These are phyloP conservation scores for Schizopora paradoxa DNA, from an alignment of 1,284 basidiomycete genomes.

Conservation along the genomic window DNA sequence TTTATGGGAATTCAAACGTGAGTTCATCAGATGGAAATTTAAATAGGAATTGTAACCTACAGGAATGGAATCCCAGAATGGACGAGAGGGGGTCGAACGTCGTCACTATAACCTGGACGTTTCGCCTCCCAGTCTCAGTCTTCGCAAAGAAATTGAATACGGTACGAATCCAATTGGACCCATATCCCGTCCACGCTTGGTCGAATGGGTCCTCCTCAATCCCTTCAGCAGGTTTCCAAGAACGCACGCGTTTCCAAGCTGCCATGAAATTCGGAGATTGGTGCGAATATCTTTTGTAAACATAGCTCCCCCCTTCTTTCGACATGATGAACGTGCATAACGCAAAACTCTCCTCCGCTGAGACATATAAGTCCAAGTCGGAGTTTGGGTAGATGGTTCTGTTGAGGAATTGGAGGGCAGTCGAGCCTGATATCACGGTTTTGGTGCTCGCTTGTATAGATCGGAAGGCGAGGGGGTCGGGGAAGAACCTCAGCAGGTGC, in stretches of 20 bases:
- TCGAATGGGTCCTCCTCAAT: background rate
- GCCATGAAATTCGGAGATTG: background rate
- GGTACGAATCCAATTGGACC: no score
- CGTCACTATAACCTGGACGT: background rate
- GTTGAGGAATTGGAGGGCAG: background rate
- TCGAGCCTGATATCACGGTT: background rate
- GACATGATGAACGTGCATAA: background rate
- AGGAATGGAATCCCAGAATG: background rate
- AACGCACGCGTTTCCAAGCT: background rate
- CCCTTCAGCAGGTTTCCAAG: background rate
- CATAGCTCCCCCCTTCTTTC: background rate
- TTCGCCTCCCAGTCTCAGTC: background rate
- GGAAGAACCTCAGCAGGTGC: background rate
- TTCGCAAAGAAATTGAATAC: background rate
- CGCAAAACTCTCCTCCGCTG: background rate
- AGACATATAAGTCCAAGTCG: background rate
- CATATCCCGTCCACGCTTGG: background rate
- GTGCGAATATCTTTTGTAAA: background rate
- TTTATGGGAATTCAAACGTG: background rate
- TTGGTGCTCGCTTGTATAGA: background rate
- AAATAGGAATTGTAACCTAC: background rate
- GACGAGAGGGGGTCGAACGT: background rate
- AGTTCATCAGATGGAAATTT: background rate
- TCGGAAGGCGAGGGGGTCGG: background rate
- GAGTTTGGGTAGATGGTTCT: background rate